A percentile compares a stretch with the other conserved stretches of the same genome.
These are phyloP conservation scores for Crotalaria pallida DNA, from an alignment of 306 rosid genomes.

Conservation along the genomic window DNA sequence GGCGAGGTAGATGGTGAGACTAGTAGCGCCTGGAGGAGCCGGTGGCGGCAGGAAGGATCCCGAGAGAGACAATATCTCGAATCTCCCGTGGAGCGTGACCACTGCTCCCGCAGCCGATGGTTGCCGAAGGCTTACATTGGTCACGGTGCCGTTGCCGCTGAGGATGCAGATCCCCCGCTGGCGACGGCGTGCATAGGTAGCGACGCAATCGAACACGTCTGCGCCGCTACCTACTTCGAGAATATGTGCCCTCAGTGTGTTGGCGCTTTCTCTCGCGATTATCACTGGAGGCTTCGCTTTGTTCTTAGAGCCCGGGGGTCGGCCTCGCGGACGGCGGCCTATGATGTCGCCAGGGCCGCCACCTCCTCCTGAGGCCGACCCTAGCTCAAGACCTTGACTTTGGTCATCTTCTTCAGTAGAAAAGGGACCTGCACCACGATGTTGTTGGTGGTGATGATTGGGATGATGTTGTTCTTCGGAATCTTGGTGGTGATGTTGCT, in stretches of 20 bases:
- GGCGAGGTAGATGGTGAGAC: slow-evolving; percentile 67
- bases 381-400: slow-evolving; percentile 48
- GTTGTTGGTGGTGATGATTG: slow-evolving; percentile 11
- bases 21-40: slow-evolving; percentile 91
- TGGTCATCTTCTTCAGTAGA: slow-evolving; percentile 45
- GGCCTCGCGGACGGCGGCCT: slow-evolving; percentile 72
- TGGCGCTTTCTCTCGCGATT: slow-evolving; percentile 87
- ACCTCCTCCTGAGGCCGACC: slow-evolving; percentile 9
- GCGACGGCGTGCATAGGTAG: slow-evolving; percentile 78
- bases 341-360: slow-evolving; percentile 40
- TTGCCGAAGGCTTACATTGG: slow-evolving; percentile 78
- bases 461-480: slow-evolving; percentile 34
- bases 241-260: slow-evolving; percentile 86
- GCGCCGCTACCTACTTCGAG: slow-evolving; percentile 74
- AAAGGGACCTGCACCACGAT: slow-evolving; percentile 10
- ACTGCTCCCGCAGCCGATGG: slow-evolving; percentile 72
- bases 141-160: slow-evolving; percentile 81
- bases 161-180: slow-evolving; percentile 95
- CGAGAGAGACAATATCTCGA: slow-evolving; percentile 78
- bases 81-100: slow-evolving; percentile 78
- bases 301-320: slow-evolving; percentile 88
- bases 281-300: slow-evolving; percentile 80
- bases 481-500: slow-evolving; percentile 33
- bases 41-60: slow-evolving; percentile 96
- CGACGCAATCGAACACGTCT: slow-evolving; percentile 77